phyloP scores from a whole-genome alignment of 768 basidiomycete genomes.

The Podaxis sp. region DNA sequence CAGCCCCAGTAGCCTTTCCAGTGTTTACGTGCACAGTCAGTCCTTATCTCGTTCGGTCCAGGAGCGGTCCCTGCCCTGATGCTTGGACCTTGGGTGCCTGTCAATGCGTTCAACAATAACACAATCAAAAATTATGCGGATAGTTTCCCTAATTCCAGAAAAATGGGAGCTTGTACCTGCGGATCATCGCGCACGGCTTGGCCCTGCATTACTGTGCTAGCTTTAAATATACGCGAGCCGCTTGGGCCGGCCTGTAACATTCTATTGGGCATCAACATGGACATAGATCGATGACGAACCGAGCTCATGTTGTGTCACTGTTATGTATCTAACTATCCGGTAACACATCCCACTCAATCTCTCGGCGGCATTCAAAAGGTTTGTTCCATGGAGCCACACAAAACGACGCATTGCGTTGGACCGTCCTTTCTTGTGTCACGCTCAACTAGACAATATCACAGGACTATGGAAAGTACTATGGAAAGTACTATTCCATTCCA shows the following conservation, averaged over 20 bases:
- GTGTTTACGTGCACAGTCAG: not conserved
- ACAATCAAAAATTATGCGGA: not conserved
- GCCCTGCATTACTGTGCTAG: not conserved
- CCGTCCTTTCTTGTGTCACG: not conserved
- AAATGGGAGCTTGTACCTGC: not conserved
- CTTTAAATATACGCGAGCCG: not conserved
- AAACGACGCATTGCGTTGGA: not conserved
- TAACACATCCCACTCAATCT: not conserved
- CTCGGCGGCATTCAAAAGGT: not conserved
- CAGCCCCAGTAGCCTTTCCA: not conserved
- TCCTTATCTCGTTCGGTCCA: not conserved
- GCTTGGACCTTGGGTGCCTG: not conserved
- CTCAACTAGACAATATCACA: not conserved
- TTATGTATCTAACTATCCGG: not conserved
- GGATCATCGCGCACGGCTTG: not conserved
- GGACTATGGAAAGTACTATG: not conserved
- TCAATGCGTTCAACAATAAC: not conserved
- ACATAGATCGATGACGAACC: not conserved
- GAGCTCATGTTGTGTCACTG: not conserved
- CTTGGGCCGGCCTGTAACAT: not conserved
- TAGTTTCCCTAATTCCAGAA: not conserved
- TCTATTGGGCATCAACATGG: not conserved
- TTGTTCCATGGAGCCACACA: not conserved
- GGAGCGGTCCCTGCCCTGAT: not conserved
- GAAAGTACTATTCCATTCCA: not conserved